These are phyloP conservation scores for Bipolaris bicolor DNA, from an alignment of 2,329 filamentous ascomycete genomes.

Conservation along the genomic window DNA sequence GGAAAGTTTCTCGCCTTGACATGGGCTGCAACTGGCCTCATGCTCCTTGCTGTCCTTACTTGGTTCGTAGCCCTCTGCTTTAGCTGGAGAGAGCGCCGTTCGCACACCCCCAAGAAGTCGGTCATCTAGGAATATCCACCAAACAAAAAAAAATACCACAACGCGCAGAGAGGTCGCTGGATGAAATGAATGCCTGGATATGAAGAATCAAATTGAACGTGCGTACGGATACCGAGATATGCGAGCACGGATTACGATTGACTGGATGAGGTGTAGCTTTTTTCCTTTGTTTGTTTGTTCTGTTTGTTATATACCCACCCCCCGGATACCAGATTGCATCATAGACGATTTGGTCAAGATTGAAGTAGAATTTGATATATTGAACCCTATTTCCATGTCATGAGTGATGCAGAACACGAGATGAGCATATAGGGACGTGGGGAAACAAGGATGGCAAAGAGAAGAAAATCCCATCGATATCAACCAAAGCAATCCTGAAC, in stretches of 20 bases:
- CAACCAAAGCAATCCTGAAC: background rate
- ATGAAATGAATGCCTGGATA: too few relatives aligned
- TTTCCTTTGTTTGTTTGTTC: background rate
- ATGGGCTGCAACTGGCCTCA: constrained; percentile 61
- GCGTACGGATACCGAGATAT: background rate
- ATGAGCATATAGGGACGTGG: too few relatives aligned
- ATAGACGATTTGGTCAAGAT: background rate
- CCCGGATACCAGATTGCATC: background rate
- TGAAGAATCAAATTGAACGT: background rate
- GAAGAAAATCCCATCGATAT: background rate
- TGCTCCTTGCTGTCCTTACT: constrained; percentile 46
- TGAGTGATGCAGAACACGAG: too few relatives aligned
- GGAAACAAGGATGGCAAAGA: too few relatives aligned
- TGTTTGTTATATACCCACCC: constrained; percentile 4
- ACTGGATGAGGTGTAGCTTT: background rate
- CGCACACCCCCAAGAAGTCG: background rate
- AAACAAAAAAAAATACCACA: background rate
- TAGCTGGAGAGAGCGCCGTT: constrained; percentile 21
- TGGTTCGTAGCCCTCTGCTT: constrained; percentile 43
- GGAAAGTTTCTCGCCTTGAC: constrained; percentile 64
- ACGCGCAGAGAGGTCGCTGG: background rate
- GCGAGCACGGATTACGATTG: background rate
- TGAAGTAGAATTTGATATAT: background rate
- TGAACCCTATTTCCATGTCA: too few relatives aligned
- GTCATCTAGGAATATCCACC: background rate